Conservation (phyloP, 768 basidiomycete species). For the Leccinum aurantiacum region DNA sequence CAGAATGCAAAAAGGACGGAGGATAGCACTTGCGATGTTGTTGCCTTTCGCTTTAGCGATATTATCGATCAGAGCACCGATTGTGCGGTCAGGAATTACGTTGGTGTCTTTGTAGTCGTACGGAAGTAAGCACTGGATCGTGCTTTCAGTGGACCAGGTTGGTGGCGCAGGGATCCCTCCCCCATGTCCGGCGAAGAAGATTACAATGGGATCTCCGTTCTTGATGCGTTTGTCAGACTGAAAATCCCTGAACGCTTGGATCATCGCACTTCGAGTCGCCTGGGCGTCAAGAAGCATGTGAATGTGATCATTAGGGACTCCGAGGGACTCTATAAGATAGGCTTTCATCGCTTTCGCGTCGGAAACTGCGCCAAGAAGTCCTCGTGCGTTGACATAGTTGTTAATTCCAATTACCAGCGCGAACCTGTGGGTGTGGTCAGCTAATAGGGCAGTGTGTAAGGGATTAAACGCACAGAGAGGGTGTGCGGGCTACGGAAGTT, state of each 20-base stretch:
- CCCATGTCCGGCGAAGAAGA: slow-evolving; percentile 49
- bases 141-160: slow-evolving; percentile 10
- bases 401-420: slow-evolving; percentile 48
- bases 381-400: slow-evolving; percentile 29
- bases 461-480: not conserved
- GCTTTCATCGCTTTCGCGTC: slow-evolving; percentile 41
- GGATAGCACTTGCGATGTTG: slow-evolving; percentile 33
- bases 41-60: slow-evolving; percentile 23
- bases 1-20: not conserved
- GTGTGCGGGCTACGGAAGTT: not conserved
- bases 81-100: not conserved
- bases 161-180: slow-evolving; percentile 32
- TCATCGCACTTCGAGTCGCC: slow-evolving; percentile 39
- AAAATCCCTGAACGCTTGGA: slow-evolving; percentile 28
- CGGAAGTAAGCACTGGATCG: no score
- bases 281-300: slow-evolving; percentile 35
- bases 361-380: slow-evolving; percentile 37
- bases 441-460: no score
- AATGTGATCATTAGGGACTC: slow-evolving; percentile 37
- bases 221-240: slow-evolving; percentile 23
- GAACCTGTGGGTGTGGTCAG: slow-evolving; percentile 15
- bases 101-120: slow-evolving; percentile 17
- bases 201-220: slow-evolving; percentile 36
- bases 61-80: slow-evolving; percentile 19
- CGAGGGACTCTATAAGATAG: slow-evolving; percentile 33